Evolutionary conservation across 257 asterid species (phyloP).

Genomic region (Ehretia macrophylla): DNA sequence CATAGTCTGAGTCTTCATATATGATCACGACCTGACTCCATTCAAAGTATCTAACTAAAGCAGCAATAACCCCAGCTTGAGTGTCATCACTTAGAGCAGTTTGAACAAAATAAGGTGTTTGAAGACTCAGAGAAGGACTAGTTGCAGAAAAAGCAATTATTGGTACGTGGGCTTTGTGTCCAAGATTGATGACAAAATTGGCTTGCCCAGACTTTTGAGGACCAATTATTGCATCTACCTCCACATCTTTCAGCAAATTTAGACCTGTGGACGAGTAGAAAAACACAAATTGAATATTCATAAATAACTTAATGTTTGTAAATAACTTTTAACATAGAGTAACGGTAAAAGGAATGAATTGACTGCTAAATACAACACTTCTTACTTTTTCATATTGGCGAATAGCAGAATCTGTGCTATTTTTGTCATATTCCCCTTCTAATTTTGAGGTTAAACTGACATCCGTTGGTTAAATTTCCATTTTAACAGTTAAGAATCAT

Average conservation of each 20-base stretch:
- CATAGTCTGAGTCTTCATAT: slow-evolving; percentile 39
- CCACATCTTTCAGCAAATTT: slow-evolving; percentile 9
- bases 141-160: slow-evolving; percentile 49
- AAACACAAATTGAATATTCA: too few species aligned
- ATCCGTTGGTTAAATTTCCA: too few species aligned
- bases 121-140: slow-evolving; percentile 28
- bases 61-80: slow-evolving; percentile 45
- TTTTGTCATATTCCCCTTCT: too few species aligned
- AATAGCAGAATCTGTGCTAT: too few species aligned
- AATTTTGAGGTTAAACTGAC: too few species aligned
- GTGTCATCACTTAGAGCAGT: slow-evolving; percentile 38
- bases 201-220: slow-evolving; percentile 10
- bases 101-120: slow-evolving; percentile 28
- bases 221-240: slow-evolving; percentile 14
- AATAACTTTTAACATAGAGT: too few species aligned
- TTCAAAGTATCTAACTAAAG: slow-evolving; percentile 28
- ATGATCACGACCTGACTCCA: slow-evolving; percentile 42
- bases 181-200: slow-evolving; percentile 26
- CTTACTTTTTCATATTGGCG: too few species aligned
- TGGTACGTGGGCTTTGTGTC: slow-evolving; percentile 35
- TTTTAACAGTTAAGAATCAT: too few species aligned
- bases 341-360: too few species aligned
- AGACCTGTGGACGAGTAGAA: slow-evolving; percentile 12
- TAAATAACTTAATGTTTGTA: too few species aligned
- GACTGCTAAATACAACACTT: too few species aligned